Evolutionary conservation across 2,329 filamentous ascomycete genomes (phyloP), one percentile per base, ranked within the genome.

Genomic region (Pseudogymnoascus sp.): DNA sequence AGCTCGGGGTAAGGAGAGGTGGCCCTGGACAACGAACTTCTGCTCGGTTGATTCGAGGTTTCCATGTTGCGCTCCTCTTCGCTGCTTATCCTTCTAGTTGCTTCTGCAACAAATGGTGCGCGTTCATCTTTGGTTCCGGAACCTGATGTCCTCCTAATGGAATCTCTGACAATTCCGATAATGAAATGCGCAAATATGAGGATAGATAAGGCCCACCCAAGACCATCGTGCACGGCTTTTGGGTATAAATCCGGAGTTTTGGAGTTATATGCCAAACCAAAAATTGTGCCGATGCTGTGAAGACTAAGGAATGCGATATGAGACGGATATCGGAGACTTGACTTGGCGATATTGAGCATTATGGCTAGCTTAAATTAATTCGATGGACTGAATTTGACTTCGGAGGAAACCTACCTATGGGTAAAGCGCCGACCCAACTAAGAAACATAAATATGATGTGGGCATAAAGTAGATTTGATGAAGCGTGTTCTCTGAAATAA

Each of bases 401-500:
- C 21, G 37, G 59, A 60, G 39, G 61, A 33, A 58, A 62, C 61
- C 18, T 33, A 62, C 61, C 45, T 27, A 62, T 62, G 21, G 61
- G 61, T 59, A 62, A 45, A 60, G 33, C 52, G 61, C 35, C 25
- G 36, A 62, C 21, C 61, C 61, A 62, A 45, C 55, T 36, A 31
- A 62, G 52, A 40, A 62, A 33, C 61, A 62, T 62, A 45, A 62
- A 60, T 60, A 37, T 33, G n/a, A 62, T 62, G 33, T 62, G 61
- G 58, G 60, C 29, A 36, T 61, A 61, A 48, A 61, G 60, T 33
- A 61, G 25, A 58, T 61, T 55, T 35, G 60, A 58, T 33, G 59
- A 55, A 61, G 59, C 61, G 59, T 45, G 13, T 39, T 63, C 59
- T 58, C 45, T 63, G 62, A 61, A 63, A 63, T 63, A 63, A 29